Evolutionary conservation across 2,329 filamentous ascomycete genomes (phyloP).

Genomic region (Thelonectria blattea): DNA sequence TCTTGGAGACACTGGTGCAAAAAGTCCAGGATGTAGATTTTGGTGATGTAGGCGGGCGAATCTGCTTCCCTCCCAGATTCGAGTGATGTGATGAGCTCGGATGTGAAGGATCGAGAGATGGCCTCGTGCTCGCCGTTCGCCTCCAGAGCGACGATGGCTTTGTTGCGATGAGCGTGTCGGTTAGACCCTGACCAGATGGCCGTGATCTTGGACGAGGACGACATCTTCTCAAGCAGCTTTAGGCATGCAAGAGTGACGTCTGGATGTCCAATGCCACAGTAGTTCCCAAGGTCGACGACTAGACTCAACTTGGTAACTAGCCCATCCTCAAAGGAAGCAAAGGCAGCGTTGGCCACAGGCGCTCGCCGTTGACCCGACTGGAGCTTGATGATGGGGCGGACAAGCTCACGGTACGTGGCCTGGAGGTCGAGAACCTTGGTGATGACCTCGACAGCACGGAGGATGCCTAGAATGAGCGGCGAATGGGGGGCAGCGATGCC

Average conservation of each 20-base stretch:
- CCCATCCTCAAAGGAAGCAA: constrained; percentile 91
- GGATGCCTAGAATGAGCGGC: constrained; percentile 78
- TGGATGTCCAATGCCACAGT: constrained; percentile 83
- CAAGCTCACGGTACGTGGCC: constrained; percentile 87
- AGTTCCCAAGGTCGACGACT: constrained; percentile 83
- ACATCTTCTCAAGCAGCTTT: constrained; percentile 83
- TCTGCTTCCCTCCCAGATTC: constrained; percentile 75
- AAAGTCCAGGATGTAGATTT: constrained; percentile 85
- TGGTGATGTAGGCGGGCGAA: constrained; percentile 78
- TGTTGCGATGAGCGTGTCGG: constrained; percentile 73
- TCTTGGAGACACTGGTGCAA: constrained; percentile 79
- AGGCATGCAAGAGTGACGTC: constrained; percentile 81
- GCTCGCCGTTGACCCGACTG: constrained; percentile 64
- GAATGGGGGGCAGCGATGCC: constrained; percentile 77
- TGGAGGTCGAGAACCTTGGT: constrained; percentile 85
- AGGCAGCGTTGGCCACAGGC: constrained; percentile 70
- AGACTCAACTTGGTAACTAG: constrained; percentile 80
- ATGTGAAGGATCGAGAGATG: constrained; percentile 76
- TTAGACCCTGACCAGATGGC: constrained; percentile 68
- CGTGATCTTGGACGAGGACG: constrained; percentile 81
- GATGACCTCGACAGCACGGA: constrained; percentile 84
- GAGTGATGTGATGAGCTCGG: constrained; percentile 70
- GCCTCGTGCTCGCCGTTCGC: constrained; percentile 78
- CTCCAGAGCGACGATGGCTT: constrained; percentile 87
- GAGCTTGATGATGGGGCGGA: constrained; percentile 77